A percentile compares a stretch with the other conserved stretches of the same genome.
These are phyloP conservation scores for Torulaspora delbrueckii DNA, from an alignment of 805 yeast genomes.

Conservation along the genomic window DNA sequence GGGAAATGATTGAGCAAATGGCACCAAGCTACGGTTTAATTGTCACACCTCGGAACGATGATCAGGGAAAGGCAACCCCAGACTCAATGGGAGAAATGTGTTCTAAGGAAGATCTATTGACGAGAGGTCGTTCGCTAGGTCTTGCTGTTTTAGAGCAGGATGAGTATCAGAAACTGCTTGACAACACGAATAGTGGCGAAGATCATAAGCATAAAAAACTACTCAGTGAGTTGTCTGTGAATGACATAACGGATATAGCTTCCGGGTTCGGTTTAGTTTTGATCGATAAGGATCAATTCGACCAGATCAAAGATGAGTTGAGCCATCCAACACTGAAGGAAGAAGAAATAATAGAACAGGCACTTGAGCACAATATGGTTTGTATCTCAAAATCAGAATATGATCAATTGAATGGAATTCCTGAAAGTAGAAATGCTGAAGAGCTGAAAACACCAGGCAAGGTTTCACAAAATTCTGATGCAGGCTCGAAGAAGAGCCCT, in stretches of 20 bases:
- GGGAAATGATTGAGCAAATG: conserved; percentile 14
- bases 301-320: conserved; percentile 28
- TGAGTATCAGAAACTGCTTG: background rate
- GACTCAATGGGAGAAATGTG: background rate
- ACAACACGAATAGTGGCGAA: background rate
- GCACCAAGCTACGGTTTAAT: conserved; percentile 19
- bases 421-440: background rate
- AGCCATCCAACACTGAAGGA: conserved; percentile 27
- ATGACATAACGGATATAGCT: conserved; percentile 15
- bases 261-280: conserved; percentile 21
- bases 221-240: conserved; percentile 1
- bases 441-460: background rate
- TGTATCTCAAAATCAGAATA: conserved; percentile 31
- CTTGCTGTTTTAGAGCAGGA: background rate
- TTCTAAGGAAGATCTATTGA: background rate
- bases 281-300: conserved; percentile 36
- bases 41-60: conserved; percentile 9
- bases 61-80: background rate
- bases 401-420: conserved; percentile 8
- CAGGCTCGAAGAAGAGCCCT: background rate
- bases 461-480: background rate
- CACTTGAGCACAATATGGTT: conserved; percentile 22
- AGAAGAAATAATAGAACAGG: conserved; percentile 25
- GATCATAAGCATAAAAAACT: conserved; percentile 1
- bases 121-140: background rate